A percentile compares a stretch with the other conserved stretches of the same genome.
Conservation (phyloP, 331 rosid genomes). For the Stylosanthes scabra region DNA sequence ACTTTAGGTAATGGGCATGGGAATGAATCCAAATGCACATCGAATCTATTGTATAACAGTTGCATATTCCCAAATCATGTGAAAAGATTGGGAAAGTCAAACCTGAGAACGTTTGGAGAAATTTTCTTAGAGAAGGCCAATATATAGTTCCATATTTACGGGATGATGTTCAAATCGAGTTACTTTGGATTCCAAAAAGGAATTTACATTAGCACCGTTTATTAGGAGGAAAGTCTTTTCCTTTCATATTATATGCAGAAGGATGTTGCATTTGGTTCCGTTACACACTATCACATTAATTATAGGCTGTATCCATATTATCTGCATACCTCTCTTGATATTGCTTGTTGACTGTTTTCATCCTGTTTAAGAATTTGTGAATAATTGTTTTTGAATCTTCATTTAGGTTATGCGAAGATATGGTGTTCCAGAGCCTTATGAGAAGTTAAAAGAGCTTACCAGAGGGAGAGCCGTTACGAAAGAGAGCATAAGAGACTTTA, state of each 20-base stretch:
- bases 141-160: neutral
- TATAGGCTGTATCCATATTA: neutral
- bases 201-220: neutral
- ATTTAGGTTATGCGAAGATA: slow-evolving; percentile 87
- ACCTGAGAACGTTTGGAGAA: neutral
- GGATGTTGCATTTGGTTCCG: neutral
- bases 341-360: neutral
- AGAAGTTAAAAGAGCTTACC: slow-evolving; percentile 79
- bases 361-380: neutral
- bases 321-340: slow-evolving; percentile 2
- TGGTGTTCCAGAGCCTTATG: slow-evolving; percentile 89
- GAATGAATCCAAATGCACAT: neutral
- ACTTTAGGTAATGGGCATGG: slow-evolving; percentile 3
- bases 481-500: slow-evolving; percentile 76
- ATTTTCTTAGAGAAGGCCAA: neutral
- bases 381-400: slow-evolving; percentile 24
- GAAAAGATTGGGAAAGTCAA: neutral
- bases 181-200: neutral
- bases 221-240: too few species aligned
- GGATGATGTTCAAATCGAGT: slow-evolving; percentile 1
- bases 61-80: neutral
- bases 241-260: too few species aligned
- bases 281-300: neutral
- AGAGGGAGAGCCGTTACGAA: slow-evolving; percentile 78
- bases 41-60: slow-evolving; percentile 22